Evolutionary conservation across 2,329 filamentous ascomycete genomes (phyloP), one percentile per base, ranked within the genome.

Genomic region (Hypoxylon sp.): DNA sequence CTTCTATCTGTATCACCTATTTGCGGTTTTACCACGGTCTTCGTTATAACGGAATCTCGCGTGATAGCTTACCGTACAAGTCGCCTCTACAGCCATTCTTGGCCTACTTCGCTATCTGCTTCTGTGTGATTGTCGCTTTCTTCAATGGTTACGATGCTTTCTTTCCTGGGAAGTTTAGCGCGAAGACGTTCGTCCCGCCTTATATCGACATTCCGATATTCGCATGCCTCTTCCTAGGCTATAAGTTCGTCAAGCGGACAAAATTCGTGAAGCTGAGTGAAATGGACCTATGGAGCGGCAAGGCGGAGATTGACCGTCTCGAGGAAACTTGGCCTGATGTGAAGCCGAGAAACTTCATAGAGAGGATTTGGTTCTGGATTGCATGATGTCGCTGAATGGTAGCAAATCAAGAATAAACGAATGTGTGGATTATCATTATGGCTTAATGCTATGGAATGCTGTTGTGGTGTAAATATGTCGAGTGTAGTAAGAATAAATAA

Each of bases 91-190:
- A 91, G 71, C 89, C 89, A 2, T 91, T 82, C 65, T 75, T 84
- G 3, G 87, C 87, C 2, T 91, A 70, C 37, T 82, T 84, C 48
- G 79, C 85, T 1, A 72, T 90, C 4, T 68, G 73, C 2, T 84
- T 81, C 46, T 88, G 84, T 27, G 75, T 79, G 17, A 64, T 87
- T 25, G 86, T 91, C 73, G 82, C 85, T 1, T 77, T 91, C 53
- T 86, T 90, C 26, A 86, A 87, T 31, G 88, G 88, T 0, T 91
- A 90, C 57, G 78, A 86, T 1, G 84, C 89, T 3, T 91, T 91
- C 65, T 76, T 90, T 51, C 83, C 85, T 0, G 72, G 77, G 9
- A 66, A 68, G 23, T 75, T 73, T 30, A 69, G 69, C 41, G 71
- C 69, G 15, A 71, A 69, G 62, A 69, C 69, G 1, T 91, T 91